Percentiles rank a stretch among this genome's conserved stretches.
phyloP scores from a whole-genome alignment of 345 rosid genomes.

The Odontarrhena argentea region DNA sequence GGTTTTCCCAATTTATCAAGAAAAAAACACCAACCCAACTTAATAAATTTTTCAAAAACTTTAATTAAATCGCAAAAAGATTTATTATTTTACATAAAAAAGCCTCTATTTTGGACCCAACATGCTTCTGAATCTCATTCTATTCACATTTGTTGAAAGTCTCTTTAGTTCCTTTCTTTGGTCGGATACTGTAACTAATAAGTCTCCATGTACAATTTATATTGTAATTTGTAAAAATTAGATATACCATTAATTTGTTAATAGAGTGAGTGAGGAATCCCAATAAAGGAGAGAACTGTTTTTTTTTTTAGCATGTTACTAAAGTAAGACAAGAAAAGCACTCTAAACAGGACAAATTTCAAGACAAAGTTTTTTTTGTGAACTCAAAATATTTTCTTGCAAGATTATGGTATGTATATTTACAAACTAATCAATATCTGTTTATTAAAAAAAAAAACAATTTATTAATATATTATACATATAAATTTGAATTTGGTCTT shows the following conservation, averaged over 20 bases:
- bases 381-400: background rate
- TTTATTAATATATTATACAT: background rate
- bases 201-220: conserved; percentile 10
- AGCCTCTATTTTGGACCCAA: conserved; percentile 73
- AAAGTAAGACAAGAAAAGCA: conserved; percentile 69
- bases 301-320: conserved; percentile 74
- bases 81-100: conserved; percentile 52
- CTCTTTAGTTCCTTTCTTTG: conserved; percentile 32
- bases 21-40: conserved; percentile 29
- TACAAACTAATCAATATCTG: too few species aligned
- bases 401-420: background rate
- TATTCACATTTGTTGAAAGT: conserved; percentile 44
- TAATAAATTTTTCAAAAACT: background rate
- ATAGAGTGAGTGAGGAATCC: conserved; percentile 61
- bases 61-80: conserved; percentile 18
- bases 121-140: conserved; percentile 43
- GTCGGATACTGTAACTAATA: conserved; percentile 29
- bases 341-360: conserved; percentile 49
- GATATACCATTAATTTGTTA: background rate
- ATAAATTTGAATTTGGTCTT: background rate
- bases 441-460: background rate
- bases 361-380: conserved; percentile 24
- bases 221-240: background rate
- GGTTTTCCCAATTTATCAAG: conserved; percentile 41
- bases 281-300: conserved; percentile 55